A percentile compares a stretch with the other conserved stretches of the same genome.
These are phyloP conservation scores for Scedosporium aurantiacum DNA, from an alignment of 2,329 filamentous ascomycete species.

Conservation along the genomic window DNA sequence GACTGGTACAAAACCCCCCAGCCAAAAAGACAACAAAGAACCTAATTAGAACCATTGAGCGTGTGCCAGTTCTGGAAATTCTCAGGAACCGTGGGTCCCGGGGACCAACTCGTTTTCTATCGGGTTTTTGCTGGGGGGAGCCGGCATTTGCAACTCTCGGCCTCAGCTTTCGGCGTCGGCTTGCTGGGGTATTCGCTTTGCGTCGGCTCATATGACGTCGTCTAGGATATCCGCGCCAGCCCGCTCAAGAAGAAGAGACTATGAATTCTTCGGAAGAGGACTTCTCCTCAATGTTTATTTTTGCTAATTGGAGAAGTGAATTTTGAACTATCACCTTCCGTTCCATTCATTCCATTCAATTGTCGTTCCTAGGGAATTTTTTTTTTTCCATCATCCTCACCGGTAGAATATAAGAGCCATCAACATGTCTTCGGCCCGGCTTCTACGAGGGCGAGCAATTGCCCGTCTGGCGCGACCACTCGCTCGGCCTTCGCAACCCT, in stretches of 20 bases:
- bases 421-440: constrained; percentile 12
- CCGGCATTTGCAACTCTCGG: background rate
- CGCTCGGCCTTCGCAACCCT: constrained; percentile 11
- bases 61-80: background rate
- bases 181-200: constrained; percentile 7
- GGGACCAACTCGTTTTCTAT: background rate
- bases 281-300: background rate
- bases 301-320: background rate
- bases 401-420: background rate
- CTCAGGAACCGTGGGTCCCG: background rate
- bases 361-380: background rate
- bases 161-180: background rate
- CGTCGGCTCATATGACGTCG: constrained; percentile 23
- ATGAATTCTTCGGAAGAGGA: constrained; percentile 1
- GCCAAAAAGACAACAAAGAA: background rate
- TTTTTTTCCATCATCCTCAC: background rate
- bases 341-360: background rate
- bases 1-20: background rate
- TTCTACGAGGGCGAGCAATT: constrained; percentile 19
- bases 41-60: background rate
- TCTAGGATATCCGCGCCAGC: constrained; percentile 8
- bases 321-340: background rate
- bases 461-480: constrained; percentile 9
- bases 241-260: background rate
- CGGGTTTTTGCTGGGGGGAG: background rate